These are phyloP conservation scores for Alternaria novae-zelandiae DNA, from an alignment of 2,329 filamentous ascomycete genomes.

Conservation along the genomic window DNA sequence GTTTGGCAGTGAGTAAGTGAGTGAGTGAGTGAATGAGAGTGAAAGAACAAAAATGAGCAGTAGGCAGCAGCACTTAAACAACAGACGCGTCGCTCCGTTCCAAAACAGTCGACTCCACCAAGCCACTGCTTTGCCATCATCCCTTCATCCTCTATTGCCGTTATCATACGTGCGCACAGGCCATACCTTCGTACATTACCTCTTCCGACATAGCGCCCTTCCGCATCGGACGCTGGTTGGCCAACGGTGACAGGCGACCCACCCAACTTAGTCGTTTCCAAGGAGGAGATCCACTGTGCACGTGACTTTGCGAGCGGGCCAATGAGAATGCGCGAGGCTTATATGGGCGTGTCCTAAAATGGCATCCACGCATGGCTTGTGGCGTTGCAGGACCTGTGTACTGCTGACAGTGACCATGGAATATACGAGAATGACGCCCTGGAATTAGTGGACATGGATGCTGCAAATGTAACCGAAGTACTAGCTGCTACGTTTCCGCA, in stretches of 20 bases:
- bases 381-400: not conserved
- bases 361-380: not conserved
- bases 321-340: not conserved
- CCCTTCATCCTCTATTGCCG: not conserved
- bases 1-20: not conserved
- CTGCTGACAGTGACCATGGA: not conserved
- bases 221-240: conserved; percentile 9
- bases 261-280: not conserved
- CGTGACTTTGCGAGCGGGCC: conserved; percentile 14
- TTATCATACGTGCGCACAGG: not conserved
- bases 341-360: not conserved
- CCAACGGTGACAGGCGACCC: not conserved
- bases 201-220: conserved; percentile 13
- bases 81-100: not conserved
- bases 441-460: not conserved
- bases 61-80: not conserved
- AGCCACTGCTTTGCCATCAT: not conserved
- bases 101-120: not conserved
- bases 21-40: not conserved
- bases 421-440: not conserved
- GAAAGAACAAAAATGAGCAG: not conserved
- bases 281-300: not conserved
- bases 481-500: too few relatives aligned
- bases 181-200: conserved; percentile 20
- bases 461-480: not conserved